Percentiles rank a stretch among this genome's conserved stretches.
phyloP scores from a whole-genome alignment of 441 rosid species.

The Populus tomentosa region DNA sequence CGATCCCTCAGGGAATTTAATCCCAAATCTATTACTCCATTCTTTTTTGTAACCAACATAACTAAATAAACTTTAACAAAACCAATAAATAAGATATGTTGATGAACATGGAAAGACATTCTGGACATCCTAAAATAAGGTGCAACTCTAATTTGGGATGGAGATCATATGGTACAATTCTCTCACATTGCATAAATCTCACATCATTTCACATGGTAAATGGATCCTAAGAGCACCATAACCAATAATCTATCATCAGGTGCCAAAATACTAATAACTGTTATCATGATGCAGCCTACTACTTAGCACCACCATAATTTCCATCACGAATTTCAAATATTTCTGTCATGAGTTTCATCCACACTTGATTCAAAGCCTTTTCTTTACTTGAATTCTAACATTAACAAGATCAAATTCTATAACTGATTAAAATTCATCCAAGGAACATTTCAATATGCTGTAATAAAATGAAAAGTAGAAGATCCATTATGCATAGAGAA shows the following conservation, averaged over 20 bases:
- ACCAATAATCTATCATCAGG: neutral
- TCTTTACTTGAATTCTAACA: neutral
- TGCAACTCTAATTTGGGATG: neutral
- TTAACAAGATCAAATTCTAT: neutral
- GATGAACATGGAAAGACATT: neutral
- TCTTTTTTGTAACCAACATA: neutral
- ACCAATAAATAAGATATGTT: neutral
- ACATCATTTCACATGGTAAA: neutral
- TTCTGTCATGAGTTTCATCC: neutral
- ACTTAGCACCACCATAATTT: neutral
- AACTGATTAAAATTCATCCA: neutral
- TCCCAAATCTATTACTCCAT: neutral
- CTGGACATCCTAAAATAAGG: neutral
- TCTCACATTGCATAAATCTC: neutral
- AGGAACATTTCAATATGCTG: neutral
- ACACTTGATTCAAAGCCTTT: neutral
- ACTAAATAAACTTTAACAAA: neutral
- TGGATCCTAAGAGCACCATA: neutral
- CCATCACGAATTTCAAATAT: neutral
- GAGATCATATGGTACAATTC: neutral
- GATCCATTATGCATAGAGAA: constrained; percentile 9
- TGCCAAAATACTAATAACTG: neutral
- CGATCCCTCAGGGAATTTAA: neutral
- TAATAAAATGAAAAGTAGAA: constrained; percentile 6
- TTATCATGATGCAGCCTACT: neutral